Percentiles rank a stretch among this genome's conserved stretches.
Evolutionary conservation across 352 stramenopile genomes (phyloP).

Genomic region (Phytophthora palmivora): DNA sequence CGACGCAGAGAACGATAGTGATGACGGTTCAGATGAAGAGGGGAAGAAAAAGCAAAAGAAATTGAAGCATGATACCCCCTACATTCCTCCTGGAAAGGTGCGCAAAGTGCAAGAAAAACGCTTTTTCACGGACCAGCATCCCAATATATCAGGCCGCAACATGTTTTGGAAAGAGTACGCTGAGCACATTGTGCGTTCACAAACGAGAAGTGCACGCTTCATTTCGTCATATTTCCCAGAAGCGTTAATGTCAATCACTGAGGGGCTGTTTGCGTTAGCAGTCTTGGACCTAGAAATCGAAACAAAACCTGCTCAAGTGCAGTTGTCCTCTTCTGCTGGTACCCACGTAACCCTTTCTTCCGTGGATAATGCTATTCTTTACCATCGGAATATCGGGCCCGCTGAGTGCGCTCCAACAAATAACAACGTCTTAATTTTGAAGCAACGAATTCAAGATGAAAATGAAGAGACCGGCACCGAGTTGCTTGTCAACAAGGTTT

Average conservation of each 20-base stretch:
- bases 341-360: conserved; percentile 27
- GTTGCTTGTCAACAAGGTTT: conserved; percentile 58
- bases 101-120: conserved; percentile 53
- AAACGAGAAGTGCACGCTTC: conserved; percentile 34
- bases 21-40: conserved; percentile 8
- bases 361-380: conserved; percentile 46
- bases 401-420: conserved; percentile 24
- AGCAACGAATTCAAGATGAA: conserved; percentile 51
- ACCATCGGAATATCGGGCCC: conserved; percentile 55
- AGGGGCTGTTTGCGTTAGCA: conserved; percentile 61
- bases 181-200: conserved; percentile 31
- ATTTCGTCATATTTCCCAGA: conserved; percentile 67
- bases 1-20: conserved; percentile 10
- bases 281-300: conserved; percentile 55
- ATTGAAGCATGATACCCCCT: conserved; percentile 33
- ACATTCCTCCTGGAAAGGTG: conserved; percentile 54
- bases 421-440: conserved; percentile 58
- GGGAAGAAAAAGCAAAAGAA: conserved; percentile 23
- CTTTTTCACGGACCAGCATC: conserved; percentile 37
- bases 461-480: conserved; percentile 35
- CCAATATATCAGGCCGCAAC: conserved; percentile 47
- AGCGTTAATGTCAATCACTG: conserved; percentile 47
- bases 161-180: conserved; percentile 75
- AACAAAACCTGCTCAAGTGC: conserved; percentile 21
- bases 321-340: conserved; percentile 13